phyloP scores from a whole-genome alignment of 1,284 basidiomycete genomes.

The Lentinula novae-zelandiae region DNA sequence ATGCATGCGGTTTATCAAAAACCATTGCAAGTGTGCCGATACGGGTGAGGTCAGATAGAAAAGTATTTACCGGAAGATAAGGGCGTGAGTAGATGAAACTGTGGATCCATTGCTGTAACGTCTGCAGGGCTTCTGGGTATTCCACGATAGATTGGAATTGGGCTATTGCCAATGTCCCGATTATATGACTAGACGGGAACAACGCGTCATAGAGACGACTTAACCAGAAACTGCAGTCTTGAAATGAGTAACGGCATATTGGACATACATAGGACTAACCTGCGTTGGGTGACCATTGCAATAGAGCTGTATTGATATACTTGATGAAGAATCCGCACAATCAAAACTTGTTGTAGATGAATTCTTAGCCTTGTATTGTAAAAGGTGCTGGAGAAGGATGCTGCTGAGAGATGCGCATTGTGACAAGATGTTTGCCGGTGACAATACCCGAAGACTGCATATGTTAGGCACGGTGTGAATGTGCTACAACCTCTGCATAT shows the following conservation, averaged over 20 bases:
- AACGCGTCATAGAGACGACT: slow-evolving; percentile 11
- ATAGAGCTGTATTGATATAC: neutral
- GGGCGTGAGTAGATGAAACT: neutral
- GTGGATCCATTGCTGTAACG: slow-evolving; percentile 7
- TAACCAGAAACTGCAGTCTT: slow-evolving; percentile 9
- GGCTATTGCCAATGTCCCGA: slow-evolving; percentile 1
- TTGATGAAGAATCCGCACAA: neutral
- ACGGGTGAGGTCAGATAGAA: slow-evolving; percentile 9
- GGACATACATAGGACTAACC: neutral
- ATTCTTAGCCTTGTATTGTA: slow-evolving; percentile 12
- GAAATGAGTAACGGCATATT: neutral
- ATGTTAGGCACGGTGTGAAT: slow-evolving; percentile 11
- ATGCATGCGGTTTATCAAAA: neutral
- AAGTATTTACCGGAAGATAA: neutral
- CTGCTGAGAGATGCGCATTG: slow-evolving; percentile 4
- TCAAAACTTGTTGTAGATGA: slow-evolving; percentile 12
- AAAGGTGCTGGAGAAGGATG: neutral
- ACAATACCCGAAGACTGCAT: slow-evolving; percentile 2
- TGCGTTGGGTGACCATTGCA: neutral
- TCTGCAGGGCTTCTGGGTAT: neutral
- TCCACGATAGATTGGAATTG: slow-evolving; percentile 4
- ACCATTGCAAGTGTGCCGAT: slow-evolving; percentile 8
- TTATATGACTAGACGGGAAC: slow-evolving; percentile 7
- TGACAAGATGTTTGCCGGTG: slow-evolving; percentile 5
- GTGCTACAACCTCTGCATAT: slow-evolving; percentile 6